Evolutionary conservation across 2,329 filamentous ascomycete species (phyloP), one percentile per base, ranked within the genome.

Genomic region (Clarireedia monteithiana): DNA sequence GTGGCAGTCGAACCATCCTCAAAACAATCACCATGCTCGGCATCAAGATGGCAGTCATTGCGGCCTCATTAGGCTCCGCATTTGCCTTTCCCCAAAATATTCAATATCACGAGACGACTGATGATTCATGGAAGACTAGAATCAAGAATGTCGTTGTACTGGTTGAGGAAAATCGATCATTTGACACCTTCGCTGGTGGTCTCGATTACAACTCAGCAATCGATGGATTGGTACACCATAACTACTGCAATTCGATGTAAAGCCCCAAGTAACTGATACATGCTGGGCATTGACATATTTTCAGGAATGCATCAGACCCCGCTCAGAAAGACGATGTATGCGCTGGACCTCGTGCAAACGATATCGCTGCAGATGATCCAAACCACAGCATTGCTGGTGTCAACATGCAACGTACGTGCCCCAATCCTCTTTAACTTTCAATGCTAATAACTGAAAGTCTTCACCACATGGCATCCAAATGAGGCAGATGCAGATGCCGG

Each of bases 121-220:
- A 53, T 23, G 7, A 40, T 38, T 51, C 53, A 40, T 67, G 64
- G 63, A 70, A 68, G 55, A 63, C 60, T 39, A 73, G 72, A 55
- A 77, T 77, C 65, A 76, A 76, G 65, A 74, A 74, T 60, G 74
- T 76, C 5, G 74, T 77, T 48, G 71, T 77, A 26, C 66, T 77
- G 17, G 73, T 76, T 9, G 68, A 73, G 62, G 72, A 74, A 55
- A 74, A 74, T 59, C 65, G 73, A 26, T 67, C 65, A 10, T 67
- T 67, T 46, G 73, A 75, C 58, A 71, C 69, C 53, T 70, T 74
- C 27, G 68, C 70, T 15, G 73, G 73, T 34, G 73, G 73, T 27
- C 64, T 74, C 17, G 67, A 59, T 26, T 73, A 74, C 58, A 69
- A 67, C 47, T 36, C 63, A 4, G 60, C 62, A 4, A 73, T 74